Conservation (phyloP, 805 yeast species). For the Candida silvicultrix region DNA sequence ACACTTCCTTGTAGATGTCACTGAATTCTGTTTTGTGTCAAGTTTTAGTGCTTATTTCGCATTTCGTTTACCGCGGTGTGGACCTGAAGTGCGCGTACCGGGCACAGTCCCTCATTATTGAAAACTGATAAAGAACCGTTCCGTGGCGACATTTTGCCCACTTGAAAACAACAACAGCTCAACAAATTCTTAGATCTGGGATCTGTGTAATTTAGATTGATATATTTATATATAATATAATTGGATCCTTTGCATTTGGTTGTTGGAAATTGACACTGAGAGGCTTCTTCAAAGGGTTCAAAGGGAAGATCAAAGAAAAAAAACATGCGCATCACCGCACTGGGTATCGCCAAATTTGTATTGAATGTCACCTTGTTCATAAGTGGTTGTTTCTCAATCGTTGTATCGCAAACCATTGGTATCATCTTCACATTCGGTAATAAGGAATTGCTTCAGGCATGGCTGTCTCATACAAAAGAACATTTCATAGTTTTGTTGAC, state of each 20-base stretch:
- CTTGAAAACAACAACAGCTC: neutral
- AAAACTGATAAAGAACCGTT: neutral
- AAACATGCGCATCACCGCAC: neutral
- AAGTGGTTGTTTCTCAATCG: conserved; percentile 37
- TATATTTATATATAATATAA: too few species aligned
- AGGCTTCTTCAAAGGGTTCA: too few species aligned
- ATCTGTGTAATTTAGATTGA: neutral
- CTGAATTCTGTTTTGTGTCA: neutral
- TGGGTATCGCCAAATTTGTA: conserved; percentile 11
- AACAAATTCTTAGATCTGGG: neutral
- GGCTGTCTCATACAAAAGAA: conserved; percentile 48
- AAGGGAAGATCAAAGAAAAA: too few species aligned
- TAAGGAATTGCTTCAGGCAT: conserved; percentile 30
- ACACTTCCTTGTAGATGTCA: too few species aligned
- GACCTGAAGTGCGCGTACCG: too few species aligned
- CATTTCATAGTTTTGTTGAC: conserved; percentile 51
- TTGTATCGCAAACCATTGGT: conserved; percentile 39
- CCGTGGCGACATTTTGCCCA: neutral
- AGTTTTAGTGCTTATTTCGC: neutral
- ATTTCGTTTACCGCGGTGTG: neutral
- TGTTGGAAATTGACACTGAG: neutral
- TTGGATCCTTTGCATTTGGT: too few species aligned
- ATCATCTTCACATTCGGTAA: conserved; percentile 24
- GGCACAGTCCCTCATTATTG: too few species aligned
- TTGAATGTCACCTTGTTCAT: conserved; percentile 8